phyloP scores from a whole-genome alignment of 805 yeast genomes.

The Helenozyma baotianmanensis region DNA sequence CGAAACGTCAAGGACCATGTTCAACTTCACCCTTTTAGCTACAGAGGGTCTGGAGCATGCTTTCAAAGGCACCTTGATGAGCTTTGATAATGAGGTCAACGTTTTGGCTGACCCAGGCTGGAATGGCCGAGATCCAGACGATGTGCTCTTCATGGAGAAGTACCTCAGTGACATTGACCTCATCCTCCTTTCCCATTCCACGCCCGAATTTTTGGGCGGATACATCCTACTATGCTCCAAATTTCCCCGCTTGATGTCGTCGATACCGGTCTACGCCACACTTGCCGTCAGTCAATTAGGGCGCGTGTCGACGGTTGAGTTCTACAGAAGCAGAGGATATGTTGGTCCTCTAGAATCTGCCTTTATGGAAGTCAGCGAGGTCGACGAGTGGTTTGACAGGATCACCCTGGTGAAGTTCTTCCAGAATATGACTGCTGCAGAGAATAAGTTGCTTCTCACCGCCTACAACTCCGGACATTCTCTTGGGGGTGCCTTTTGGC shows the following conservation, averaged over 20 bases:
- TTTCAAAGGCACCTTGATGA: conserved; percentile 46
- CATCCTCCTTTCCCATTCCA: conserved; percentile 82
- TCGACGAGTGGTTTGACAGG: conserved; percentile 76
- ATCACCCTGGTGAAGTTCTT: conserved; percentile 69
- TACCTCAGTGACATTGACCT: conserved; percentile 49
- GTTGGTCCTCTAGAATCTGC: conserved; percentile 66
- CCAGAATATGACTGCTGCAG: conserved; percentile 64
- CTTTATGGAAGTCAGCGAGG: conserved; percentile 59
- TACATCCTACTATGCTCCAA: conserved; percentile 59
- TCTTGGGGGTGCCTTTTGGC: conserved; percentile 92
- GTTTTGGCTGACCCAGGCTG: conserved; percentile 73
- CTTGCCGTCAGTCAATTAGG: conserved; percentile 88
- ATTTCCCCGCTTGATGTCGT: conserved; percentile 50
- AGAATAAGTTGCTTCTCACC: conserved; percentile 62
- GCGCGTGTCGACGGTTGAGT: conserved; percentile 77
- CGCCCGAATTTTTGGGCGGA: conserved; percentile 76
- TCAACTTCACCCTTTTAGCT: conserved; percentile 31
- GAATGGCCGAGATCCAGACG: conserved; percentile 47
- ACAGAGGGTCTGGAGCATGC: conserved; percentile 20
- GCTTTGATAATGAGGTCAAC: conserved; percentile 51
- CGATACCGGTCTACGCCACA: conserved; percentile 79
- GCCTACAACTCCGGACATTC: conserved; percentile 92
- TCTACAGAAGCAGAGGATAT: conserved; percentile 66
- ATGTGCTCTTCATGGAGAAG: conserved; percentile 30
- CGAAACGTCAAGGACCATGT: conserved; percentile 30